These are phyloP conservation scores for Claviceps sorghi DNA, from an alignment of 2,329 filamentous ascomycete species.

Conservation along the genomic window DNA sequence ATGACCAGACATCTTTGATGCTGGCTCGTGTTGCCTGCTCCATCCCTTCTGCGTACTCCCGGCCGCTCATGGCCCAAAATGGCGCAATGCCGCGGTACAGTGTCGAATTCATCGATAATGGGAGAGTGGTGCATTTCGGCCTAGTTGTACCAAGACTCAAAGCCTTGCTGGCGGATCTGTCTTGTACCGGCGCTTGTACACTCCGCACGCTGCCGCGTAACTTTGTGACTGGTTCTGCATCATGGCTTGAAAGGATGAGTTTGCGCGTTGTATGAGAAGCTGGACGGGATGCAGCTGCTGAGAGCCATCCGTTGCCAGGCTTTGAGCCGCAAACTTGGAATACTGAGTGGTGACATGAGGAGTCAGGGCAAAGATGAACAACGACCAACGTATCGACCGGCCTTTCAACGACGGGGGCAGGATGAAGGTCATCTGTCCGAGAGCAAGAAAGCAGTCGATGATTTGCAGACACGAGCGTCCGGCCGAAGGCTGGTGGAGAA, in stretches of 20 bases:
- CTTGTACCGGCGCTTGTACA: constrained; percentile 30
- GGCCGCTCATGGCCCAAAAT: constrained; percentile 24
- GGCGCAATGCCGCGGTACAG: constrained; percentile 26
- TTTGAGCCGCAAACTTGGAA: not conserved
- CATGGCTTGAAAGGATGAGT: constrained; percentile 16
- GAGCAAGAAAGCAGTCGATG: not conserved
- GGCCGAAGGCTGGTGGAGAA: not conserved
- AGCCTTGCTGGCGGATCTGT: constrained; percentile 30
- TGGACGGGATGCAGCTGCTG: constrained; percentile 22
- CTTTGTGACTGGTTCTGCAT: constrained; percentile 23
- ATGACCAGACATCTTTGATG: constrained; percentile 24
- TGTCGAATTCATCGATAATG: constrained; percentile 36
- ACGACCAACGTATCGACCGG: not conserved
- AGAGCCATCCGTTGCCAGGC: not conserved
- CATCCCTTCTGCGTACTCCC: constrained; percentile 18
- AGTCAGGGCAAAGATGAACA: not conserved
- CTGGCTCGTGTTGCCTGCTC: constrained; percentile 9
- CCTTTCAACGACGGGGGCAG: not conserved
- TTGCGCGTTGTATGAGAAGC: constrained; percentile 15
- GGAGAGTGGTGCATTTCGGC: constrained; percentile 24
- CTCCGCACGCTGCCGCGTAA: constrained; percentile 19
- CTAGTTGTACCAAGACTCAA: constrained; percentile 30
- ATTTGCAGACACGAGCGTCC: not conserved
- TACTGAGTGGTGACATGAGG: not conserved
- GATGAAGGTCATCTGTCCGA: not conserved